Evolutionary conservation across 2,329 filamentous ascomycete species (phyloP).

Genomic region (Trichoderma oligosporum): DNA sequence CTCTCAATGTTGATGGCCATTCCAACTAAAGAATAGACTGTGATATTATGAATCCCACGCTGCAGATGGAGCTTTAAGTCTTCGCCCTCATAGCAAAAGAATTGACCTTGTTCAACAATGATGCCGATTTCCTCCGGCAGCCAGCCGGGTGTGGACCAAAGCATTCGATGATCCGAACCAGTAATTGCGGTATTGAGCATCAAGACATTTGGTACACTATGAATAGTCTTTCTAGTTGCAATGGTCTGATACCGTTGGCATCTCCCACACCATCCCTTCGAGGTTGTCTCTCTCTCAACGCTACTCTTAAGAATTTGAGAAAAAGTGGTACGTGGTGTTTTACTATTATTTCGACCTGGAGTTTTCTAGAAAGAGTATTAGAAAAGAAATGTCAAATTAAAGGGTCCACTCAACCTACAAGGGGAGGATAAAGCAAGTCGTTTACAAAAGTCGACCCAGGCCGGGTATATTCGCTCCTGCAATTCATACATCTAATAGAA

Average conservation of each 20-base stretch:
- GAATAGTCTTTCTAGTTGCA: slow-evolving; percentile 77
- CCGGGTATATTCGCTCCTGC: slow-evolving; percentile 78
- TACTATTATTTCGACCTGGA: slow-evolving; percentile 44
- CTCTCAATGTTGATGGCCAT: slow-evolving; percentile 87
- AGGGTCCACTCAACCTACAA: slow-evolving; percentile 27
- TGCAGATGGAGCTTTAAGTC: slow-evolving; percentile 79
- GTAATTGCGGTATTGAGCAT: slow-evolving; percentile 80
- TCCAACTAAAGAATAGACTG: slow-evolving; percentile 87
- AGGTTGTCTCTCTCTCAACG: slow-evolving; percentile 83
- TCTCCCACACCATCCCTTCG: slow-evolving; percentile 86
- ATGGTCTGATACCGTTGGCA: slow-evolving; percentile 90
- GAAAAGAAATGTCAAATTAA: not conserved
- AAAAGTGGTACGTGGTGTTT: slow-evolving; percentile 62
- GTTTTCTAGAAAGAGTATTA: slow-evolving; percentile 41
- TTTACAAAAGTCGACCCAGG: slow-evolving; percentile 77
- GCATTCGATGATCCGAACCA: slow-evolving; percentile 66
- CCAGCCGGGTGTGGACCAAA: slow-evolving; percentile 90
- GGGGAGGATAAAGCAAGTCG: slow-evolving; percentile 73
- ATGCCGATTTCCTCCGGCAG: slow-evolving; percentile 91
- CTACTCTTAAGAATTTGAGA: slow-evolving; percentile 90
- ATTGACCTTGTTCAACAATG: slow-evolving; percentile 83
- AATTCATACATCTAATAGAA: slow-evolving; percentile 79
- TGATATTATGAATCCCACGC: slow-evolving; percentile 73
- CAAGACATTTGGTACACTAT: slow-evolving; percentile 76
- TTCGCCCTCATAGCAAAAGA: slow-evolving; percentile 92